Evolutionary conservation across 1,284 basidiomycete genomes (phyloP), one percentile per base, ranked within the genome.

Genomic region (Paramarasmius palmivorus): DNA sequence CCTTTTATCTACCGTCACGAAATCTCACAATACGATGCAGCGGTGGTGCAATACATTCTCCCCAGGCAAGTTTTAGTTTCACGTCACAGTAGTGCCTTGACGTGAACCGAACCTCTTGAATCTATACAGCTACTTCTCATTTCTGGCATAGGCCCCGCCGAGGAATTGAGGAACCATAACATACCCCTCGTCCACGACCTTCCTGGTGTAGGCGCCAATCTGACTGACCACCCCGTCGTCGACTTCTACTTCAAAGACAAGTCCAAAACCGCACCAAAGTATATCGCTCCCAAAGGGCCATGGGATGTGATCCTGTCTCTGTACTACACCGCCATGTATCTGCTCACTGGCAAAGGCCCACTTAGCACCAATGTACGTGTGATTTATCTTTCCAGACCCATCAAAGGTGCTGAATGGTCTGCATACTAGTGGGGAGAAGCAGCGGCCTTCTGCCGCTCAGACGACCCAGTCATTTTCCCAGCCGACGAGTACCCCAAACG

Each of bases 141-240:
- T 25, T 87, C 84, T 17, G 89, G 89, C 4, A 66, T 90, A 26
- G 88, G 88, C 0, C 81, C 84, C n/a, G 73, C 74, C 3, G 66
- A 71, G 17, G 74, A 86, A 19, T 75, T 90, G 14, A 57, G 68
- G 7, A 63, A 71, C 34, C 70, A 79, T 53, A 61, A 64, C 9
- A 83, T 89, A 22, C 71, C 77, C 0, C 65, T 85, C n/a, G 61
- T 86, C 0, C 66, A 74, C 32, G 79, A 87, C 57, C 70, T 81
- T 5, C 77, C 82, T 0, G 81, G 78, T 7, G 86, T 90, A 5
- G 84, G 86, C 7, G 66, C 73, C 2, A 75, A 86, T 59, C 74
- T 87, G 22, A 71, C 73, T 54, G 86, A 90, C 58, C 87, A 89
- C 62, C 70, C 74, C 2, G 68, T 73, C 17, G 66, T 84, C 38